Evolutionary conservation across 1,139 yeast genomes (phyloP).

Genomic region (Kodamaea plutei): DNA sequence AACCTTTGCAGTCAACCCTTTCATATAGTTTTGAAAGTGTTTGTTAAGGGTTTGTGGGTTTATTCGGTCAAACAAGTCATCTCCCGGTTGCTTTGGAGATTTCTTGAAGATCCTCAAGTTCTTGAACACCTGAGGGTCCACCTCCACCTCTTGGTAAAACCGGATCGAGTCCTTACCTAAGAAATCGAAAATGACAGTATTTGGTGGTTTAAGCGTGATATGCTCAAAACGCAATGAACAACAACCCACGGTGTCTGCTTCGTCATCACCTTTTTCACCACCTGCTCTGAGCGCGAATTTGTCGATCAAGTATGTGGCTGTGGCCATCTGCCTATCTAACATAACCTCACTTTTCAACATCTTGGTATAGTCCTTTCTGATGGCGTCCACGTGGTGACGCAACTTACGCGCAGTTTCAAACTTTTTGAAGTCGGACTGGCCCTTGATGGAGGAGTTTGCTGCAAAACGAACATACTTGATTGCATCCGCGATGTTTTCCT

Average conservation of each 20-base stretch:
- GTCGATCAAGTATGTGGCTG: conserved; percentile 90
- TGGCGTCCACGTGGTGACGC: conserved; percentile 64
- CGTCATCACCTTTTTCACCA: conserved; percentile 96
- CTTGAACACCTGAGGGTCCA: conserved; percentile 84
- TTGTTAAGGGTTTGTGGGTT: conserved; percentile 81
- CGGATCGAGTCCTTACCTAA: conserved; percentile 95
- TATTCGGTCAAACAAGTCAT: conserved; percentile 85
- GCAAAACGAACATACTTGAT: conserved; percentile 89
- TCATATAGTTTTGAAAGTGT: conserved; percentile 85
- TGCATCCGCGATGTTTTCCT: conserved; percentile 81
- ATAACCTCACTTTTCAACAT: conserved; percentile 71
- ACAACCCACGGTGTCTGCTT: conserved; percentile 98
- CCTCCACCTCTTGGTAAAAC: conserved; percentile 88
- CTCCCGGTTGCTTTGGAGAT: conserved; percentile 85
- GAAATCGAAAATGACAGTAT: conserved; percentile 85
- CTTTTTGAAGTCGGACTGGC: conserved; percentile 85
- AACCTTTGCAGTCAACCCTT: conserved; percentile 92
- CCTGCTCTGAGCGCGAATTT: conserved; percentile 97
- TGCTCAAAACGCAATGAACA: conserved; percentile 91
- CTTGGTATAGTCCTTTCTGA: conserved; percentile 70
- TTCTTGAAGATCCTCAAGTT: conserved; percentile 83
- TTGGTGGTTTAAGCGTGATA: conserved; percentile 80
- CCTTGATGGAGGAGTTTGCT: conserved; percentile 86
- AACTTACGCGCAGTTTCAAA: conserved; percentile 90
- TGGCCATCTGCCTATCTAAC: conserved; percentile 89